Evolutionary conservation across 108 stramenopile genomes (phyloP).

Genomic region (Licmophora abbreviata): DNA sequence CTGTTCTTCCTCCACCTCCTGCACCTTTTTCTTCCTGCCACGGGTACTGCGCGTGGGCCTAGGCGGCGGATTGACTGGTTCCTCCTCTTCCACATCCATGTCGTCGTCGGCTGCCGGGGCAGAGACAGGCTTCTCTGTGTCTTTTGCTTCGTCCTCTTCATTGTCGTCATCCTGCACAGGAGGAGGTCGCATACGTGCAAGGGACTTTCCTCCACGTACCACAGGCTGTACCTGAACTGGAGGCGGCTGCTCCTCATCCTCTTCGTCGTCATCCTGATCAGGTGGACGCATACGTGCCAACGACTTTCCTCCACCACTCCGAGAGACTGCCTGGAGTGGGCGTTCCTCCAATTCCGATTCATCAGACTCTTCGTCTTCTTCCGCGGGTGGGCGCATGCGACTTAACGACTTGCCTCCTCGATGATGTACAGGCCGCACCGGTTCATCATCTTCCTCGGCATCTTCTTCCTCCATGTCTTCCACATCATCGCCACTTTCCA

Average conservation of each 20-base stretch:
- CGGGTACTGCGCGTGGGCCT: slow-evolving; percentile 8
- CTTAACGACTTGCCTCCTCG: slow-evolving; percentile 57
- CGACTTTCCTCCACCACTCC: slow-evolving; percentile 18
- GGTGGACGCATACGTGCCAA: slow-evolving; percentile 33
- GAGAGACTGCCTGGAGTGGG: slow-evolving; percentile 4
- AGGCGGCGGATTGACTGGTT: slow-evolving; percentile 20
- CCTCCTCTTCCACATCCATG: slow-evolving; percentile 26
- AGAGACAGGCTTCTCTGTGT: slow-evolving; percentile 26
- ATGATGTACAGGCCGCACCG: slow-evolving; percentile 26
- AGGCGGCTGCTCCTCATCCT: slow-evolving; percentile 14
- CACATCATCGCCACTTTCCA: slow-evolving; percentile 14
- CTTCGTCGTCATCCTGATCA: slow-evolving; percentile 23
- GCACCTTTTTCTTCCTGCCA: background rate
- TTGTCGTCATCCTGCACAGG: slow-evolving; percentile 33
- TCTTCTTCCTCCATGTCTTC: slow-evolving; percentile 23
- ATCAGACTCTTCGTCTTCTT: slow-evolving; percentile 18
- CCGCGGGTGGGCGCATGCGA: slow-evolving; percentile 24
- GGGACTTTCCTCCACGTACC: slow-evolving; percentile 8
- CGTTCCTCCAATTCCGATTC: slow-evolving; percentile 21
- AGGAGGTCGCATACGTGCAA: background rate
- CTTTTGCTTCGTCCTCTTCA: slow-evolving; percentile 40
- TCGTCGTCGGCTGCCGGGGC: slow-evolving; percentile 11
- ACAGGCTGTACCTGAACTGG: slow-evolving; percentile 1
- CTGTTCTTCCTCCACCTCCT: slow-evolving; percentile 16
- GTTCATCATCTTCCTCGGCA: slow-evolving; percentile 41